Percentiles rank a stretch among this genome's conserved stretches.
Conservation (phyloP, 768 basidiomycete species). For the Tylopilus cervinicoccineus region DNA sequence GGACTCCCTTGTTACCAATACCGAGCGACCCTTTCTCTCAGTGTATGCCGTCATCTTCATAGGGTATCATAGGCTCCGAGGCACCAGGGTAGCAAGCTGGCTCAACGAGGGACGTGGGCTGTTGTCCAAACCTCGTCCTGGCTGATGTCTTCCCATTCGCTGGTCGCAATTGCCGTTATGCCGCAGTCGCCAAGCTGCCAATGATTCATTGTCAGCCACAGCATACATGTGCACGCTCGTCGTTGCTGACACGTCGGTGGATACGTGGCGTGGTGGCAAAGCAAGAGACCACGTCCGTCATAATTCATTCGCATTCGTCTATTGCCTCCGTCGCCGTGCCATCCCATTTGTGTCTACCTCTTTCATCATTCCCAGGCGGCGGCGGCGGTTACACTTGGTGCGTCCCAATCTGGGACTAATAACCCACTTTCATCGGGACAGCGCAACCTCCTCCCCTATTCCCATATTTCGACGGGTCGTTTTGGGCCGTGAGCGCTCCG, state of each 20-base stretch:
- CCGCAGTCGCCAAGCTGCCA: constrained; percentile 1
- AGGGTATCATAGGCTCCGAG: constrained; percentile 9
- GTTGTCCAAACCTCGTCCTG: not conserved
- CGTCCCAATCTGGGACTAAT: not conserved
- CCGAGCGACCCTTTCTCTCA: not conserved
- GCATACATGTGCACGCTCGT: not conserved
- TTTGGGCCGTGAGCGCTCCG: not conserved
- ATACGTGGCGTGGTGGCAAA: constrained; percentile 1
- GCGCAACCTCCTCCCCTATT: constrained; percentile 1
- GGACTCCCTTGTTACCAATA: constrained; percentile 6
- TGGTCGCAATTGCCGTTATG: not conserved
- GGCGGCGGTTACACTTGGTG: not conserved
- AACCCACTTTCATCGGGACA: not conserved
- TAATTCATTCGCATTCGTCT: not conserved
- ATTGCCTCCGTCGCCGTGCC: not conserved
- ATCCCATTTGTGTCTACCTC: not conserved
- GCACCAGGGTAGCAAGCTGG: constrained; percentile 1
- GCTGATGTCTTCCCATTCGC: not conserved
- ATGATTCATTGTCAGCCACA: not conserved
- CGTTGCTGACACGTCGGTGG: not conserved
- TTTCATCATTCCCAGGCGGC: constrained; percentile 7
- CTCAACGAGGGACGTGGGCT: not conserved
- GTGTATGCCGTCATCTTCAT: constrained; percentile 17
- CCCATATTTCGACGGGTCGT: not conserved
- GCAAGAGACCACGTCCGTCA: not conserved